A percentile compares a stretch with the other conserved stretches of the same genome.
Conservation (phyloP, 768 basidiomycete species). For the Amanita muscaria region DNA sequence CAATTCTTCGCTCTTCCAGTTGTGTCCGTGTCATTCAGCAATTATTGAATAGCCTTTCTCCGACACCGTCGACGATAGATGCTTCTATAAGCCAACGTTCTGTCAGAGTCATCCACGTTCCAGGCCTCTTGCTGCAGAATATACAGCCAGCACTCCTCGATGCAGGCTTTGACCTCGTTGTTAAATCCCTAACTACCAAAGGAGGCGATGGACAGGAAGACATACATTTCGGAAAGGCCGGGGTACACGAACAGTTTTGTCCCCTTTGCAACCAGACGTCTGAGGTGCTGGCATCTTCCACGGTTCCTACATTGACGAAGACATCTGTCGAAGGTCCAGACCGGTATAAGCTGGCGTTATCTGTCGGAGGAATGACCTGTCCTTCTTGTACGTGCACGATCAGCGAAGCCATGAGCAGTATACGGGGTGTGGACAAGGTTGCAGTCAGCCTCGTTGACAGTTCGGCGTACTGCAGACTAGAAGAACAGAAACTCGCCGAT, state of each 20-base stretch:
- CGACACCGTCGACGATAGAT: constrained; percentile 30
- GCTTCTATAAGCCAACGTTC: constrained; percentile 38
- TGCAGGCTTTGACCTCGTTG: constrained; percentile 36
- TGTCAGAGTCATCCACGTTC: constrained; percentile 32
- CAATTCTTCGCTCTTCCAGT: constrained; percentile 19
- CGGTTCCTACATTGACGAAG: neutral
- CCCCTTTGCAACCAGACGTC: neutral
- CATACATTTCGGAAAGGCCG: neutral
- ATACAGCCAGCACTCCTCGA: constrained; percentile 32
- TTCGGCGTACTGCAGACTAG: constrained; percentile 42
- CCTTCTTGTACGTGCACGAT: constrained; percentile 55
- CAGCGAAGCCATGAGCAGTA: constrained; percentile 35
- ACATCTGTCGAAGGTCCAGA: neutral
- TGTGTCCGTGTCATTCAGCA: constrained; percentile 40
- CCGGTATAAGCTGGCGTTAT: constrained; percentile 23
- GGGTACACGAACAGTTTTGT: neutral
- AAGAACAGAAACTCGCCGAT: constrained; percentile 23
- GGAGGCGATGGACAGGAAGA: neutral
- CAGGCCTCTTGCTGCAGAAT: constrained; percentile 16
- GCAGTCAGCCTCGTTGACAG: constrained; percentile 53
- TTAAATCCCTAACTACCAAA: neutral
- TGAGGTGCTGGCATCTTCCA: neutral
- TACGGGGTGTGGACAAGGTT: constrained; percentile 44
- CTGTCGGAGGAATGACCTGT: constrained; percentile 75
- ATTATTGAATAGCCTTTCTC: constrained; percentile 27